Evolutionary conservation across 192 early-diverging fungal species (phyloP).

Genomic region (Podila horticola): DNA sequence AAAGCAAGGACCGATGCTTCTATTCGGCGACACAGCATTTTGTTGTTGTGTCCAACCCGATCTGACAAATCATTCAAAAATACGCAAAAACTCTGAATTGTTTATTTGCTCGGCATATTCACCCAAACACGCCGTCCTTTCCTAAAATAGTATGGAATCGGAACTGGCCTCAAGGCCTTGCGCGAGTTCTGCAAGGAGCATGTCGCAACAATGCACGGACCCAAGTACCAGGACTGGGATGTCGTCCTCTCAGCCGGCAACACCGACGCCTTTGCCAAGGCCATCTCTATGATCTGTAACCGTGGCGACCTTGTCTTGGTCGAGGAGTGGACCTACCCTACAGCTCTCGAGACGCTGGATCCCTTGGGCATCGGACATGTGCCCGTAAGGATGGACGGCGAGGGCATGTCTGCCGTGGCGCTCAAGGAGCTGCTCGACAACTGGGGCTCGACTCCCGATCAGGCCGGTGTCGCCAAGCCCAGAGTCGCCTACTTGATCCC

Average conservation of each 20-base stretch:
- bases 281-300: conserved; percentile 63
- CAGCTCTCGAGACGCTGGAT: conserved; percentile 61
- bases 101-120: conserved; percentile 6
- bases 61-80: no score
- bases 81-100: not conserved
- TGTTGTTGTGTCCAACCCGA: no score
- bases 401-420: conserved; percentile 68
- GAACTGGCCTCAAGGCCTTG: conserved; percentile 61
- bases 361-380: conserved; percentile 61
- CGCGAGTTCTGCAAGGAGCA: conserved; percentile 57
- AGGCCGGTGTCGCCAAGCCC: conserved; percentile 49
- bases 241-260: conserved; percentile 71
- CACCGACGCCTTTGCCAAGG: conserved; percentile 69
- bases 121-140: conserved; percentile 16
- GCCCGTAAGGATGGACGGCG: conserved; percentile 65
- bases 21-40: not conserved
- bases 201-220: conserved; percentile 57
- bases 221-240: conserved; percentile 72
- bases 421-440: conserved; percentile 58
- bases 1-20: not conserved
- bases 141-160: conserved; percentile 68
- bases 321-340: conserved; percentile 74
- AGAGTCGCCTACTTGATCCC: conserved; percentile 80
- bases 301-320: conserved; percentile 69
- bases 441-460: conserved; percentile 44